Percentiles rank a stretch among this genome's conserved stretches.
phyloP scores from a whole-genome alignment of 2,329 filamentous ascomycete species.

The Teratosphaeria pseudoeucalypti region DNA sequence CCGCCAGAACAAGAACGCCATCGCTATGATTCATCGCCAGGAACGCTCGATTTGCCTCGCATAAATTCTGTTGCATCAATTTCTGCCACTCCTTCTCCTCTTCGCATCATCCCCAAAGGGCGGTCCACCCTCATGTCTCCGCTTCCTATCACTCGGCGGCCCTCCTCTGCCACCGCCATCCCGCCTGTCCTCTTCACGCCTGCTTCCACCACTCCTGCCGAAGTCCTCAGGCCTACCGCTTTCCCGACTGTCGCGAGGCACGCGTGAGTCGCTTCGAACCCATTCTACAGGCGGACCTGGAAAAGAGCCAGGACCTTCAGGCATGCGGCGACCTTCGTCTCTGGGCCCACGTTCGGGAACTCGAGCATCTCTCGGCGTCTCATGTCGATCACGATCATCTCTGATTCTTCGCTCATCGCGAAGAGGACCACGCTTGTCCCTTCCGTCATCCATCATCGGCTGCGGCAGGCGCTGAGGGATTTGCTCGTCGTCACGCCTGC shows the following conservation, averaged over 20 bases:
- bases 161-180: conserved; percentile 5
- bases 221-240: conserved; percentile 12
- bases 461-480: conserved; percentile 10
- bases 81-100: neutral
- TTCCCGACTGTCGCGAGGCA: conserved; percentile 2
- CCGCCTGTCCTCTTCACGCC: conserved; percentile 15
- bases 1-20: neutral
- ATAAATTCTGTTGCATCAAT: neutral
- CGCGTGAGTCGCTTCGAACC: neutral
- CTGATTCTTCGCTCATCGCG: conserved; percentile 17
- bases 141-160: conserved; percentile 16
- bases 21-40: neutral
- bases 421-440: conserved; percentile 11
- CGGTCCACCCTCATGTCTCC: conserved; percentile 16
- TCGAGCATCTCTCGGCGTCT: conserved; percentile 6
- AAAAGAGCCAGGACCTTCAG: neutral
- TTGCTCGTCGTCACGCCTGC: conserved; percentile 12
- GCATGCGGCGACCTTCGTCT: conserved; percentile 3
- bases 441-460: conserved; percentile 12
- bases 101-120: neutral
- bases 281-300: neutral
- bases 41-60: neutral
- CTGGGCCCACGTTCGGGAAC: conserved; percentile 6
- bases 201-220: conserved; percentile 11
- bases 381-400: conserved; percentile 12